Conservation (phyloP, 257 asterid genomes). For the Capsicum rhomboideum region DNA sequence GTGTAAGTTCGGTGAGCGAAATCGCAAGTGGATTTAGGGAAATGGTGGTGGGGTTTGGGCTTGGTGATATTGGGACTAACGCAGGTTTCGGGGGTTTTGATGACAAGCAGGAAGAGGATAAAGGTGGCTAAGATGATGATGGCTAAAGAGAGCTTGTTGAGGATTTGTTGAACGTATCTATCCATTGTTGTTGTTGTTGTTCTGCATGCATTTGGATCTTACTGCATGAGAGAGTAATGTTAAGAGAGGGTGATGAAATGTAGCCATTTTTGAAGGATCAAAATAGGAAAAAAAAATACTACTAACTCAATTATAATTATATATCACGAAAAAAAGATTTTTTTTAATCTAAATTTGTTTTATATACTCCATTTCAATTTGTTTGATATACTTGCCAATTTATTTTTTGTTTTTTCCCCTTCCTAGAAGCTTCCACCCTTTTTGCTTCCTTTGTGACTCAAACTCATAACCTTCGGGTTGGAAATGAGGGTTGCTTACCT, state of each 20-base stretch:
- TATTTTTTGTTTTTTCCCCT: too few relatives aligned
- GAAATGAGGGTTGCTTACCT: too few relatives aligned
- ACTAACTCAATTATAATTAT: too few relatives aligned
- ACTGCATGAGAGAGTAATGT: neutral
- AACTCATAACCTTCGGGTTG: too few relatives aligned
- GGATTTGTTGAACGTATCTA: constrained; percentile 51
- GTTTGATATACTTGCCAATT: too few relatives aligned
- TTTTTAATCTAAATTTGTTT: too few relatives aligned
- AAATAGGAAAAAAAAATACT: too few relatives aligned
- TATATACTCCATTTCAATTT: too few relatives aligned
- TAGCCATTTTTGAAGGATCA: neutral
- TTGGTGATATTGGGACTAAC: constrained; percentile 31
- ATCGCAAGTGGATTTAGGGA: constrained; percentile 88
- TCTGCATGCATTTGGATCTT: neutral
- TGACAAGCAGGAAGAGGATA: constrained; percentile 39
- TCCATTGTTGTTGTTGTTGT: constrained; percentile 36
- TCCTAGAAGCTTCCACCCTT: too few relatives aligned
- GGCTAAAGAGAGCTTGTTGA: constrained; percentile 55
- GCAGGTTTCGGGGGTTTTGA: constrained; percentile 65
- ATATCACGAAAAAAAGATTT: too few relatives aligned
- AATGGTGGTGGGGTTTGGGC: constrained; percentile 48
- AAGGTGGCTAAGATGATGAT: constrained; percentile 50
- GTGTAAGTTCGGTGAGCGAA: constrained; percentile 52
- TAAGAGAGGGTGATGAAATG: neutral
- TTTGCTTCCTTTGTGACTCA: too few relatives aligned